These are phyloP conservation scores for Botrytis fabae DNA, from an alignment of 2,329 filamentous ascomycete species.

Conservation along the genomic window DNA sequence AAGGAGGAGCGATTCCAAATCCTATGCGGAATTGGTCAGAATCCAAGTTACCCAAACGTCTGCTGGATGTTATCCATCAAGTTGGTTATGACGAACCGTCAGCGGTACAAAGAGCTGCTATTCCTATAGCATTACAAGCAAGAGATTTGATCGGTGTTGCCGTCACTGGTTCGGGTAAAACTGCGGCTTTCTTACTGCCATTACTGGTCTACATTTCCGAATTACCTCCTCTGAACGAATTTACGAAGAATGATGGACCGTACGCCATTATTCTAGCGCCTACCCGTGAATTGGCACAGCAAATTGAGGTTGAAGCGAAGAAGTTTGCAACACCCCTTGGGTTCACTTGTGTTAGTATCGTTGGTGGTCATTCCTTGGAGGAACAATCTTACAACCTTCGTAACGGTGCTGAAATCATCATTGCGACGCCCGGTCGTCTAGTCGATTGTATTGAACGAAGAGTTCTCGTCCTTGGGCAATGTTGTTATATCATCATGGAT, in stretches of 20 bases:
- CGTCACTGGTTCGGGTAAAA: conserved; percentile 98
- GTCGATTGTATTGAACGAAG: conserved; percentile 96
- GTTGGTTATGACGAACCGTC: conserved; percentile 93
- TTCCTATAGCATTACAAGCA: conserved; percentile 89
- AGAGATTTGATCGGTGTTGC: conserved; percentile 98
- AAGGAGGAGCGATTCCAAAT: conserved; percentile 87
- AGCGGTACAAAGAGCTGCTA: conserved; percentile 89
- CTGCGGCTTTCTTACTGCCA: conserved; percentile 89
- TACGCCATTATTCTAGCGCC: conserved; percentile 97
- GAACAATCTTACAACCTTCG: conserved; percentile 88
- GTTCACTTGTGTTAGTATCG: conserved; percentile 93
- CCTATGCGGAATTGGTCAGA: conserved; percentile 95
- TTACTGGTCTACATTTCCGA: conserved; percentile 93
- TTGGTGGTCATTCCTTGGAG: conserved; percentile 95
- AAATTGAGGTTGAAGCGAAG: conserved; percentile 90
- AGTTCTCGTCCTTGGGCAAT: conserved; percentile 89
- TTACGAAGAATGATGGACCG: conserved; percentile 89
- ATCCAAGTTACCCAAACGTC: conserved; percentile 71
- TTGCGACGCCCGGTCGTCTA: conserved; percentile 95
- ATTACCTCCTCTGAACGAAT: conserved; percentile 78
- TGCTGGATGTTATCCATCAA: conserved; percentile 78
- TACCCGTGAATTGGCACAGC: conserved; percentile 94
- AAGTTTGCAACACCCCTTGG: conserved; percentile 90
- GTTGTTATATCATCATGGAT: conserved; percentile 99
- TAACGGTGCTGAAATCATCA: conserved; percentile 94